phyloP scores from a whole-genome alignment of 768 basidiomycete genomes.

The Termitomyces sp. region DNA sequence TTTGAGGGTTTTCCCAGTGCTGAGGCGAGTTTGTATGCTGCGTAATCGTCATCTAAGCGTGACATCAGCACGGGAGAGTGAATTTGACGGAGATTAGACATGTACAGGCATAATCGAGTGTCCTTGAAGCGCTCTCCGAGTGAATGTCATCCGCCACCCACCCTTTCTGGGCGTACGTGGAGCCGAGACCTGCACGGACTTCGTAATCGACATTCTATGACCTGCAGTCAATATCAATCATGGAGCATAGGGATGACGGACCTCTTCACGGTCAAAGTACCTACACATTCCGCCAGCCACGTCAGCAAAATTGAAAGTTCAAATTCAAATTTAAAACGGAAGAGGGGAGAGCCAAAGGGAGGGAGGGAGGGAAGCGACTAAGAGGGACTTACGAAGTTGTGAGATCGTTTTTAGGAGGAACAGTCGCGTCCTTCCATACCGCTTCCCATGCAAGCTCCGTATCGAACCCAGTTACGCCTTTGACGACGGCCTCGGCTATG shows the following conservation, averaged over 20 bases:
- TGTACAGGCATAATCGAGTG: constrained; percentile 74
- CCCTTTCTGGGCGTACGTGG: constrained; percentile 61
- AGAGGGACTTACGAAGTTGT: constrained; percentile 41
- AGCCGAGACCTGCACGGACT: constrained; percentile 74
- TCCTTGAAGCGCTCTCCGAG: constrained; percentile 77
- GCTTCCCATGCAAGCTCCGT: constrained; percentile 67
- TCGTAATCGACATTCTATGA: constrained; percentile 71
- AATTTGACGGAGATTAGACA: neutral
- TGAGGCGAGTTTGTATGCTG: constrained; percentile 60
- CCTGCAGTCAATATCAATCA: neutral
- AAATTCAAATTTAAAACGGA: neutral
- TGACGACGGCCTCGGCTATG: constrained; percentile 68
- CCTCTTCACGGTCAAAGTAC: constrained; percentile 75
- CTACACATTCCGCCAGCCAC: constrained; percentile 36
- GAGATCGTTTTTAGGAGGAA: constrained; percentile 56
- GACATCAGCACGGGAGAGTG: neutral
- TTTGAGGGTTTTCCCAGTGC: constrained; percentile 50
- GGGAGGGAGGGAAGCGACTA: neutral
- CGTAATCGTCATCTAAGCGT: constrained; percentile 71
- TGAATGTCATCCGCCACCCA: constrained; percentile 82
- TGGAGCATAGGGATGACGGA: constrained; percentile 11
- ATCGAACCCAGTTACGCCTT: constrained; percentile 66
- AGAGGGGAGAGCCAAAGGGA: too few species aligned
- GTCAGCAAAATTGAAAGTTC: neutral
- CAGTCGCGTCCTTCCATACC: constrained; percentile 70